Base-by-base conservation (phyloP, 129 eudicot genomes). In the Tagetes patula region DNA sequence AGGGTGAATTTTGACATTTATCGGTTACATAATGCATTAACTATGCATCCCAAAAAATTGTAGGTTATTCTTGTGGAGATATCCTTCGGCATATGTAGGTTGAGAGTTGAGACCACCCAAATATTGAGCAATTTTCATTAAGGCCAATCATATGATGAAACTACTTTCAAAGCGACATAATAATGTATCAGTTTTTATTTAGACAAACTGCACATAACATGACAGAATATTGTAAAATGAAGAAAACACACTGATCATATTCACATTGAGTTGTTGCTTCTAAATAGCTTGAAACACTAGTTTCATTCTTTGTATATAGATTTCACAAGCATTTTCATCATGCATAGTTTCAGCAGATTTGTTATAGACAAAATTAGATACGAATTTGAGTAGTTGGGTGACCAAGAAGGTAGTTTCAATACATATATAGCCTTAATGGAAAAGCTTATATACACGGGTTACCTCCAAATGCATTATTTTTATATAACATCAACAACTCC, bases 401-500 rank as follows among this genome's bases (percentile, higher is more conserved):
- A 11, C 61, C 36, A 27, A 55, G 30, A 55, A 9, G 41, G 20
- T 4, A 59, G 65, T 33, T 32, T 58, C n/a, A 9, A 33, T 33
- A 59, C 65, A 59, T 9, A 33, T 59, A 14, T 33, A 59, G 40
- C 39, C 40, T 32, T 32, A 33, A 11, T 33, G 4, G 31, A 58
- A 32, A 32, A 20, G 30, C 3, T 20, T 55, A 55, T 32, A 59
- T 59, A 4, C 41, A 33, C 33, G 41, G 39, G 41, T 10, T 2
- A 5, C 40, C 42, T 33, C 41, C 65, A 59, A 20, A 33, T 59
- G 10, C 41, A 59, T n/a, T 50, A 50, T 11, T 32, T 59, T 32
- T 41, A 59, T 59, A 34, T 34, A 50, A n/a, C 73, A 48, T 69
- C 42, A 60, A 33, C 11, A 14, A 37, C 14, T 52, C 74, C 74